Evolutionary conservation across 345 rosid genomes (phyloP), one percentile per base, ranked within the genome.

Genomic region (Gossypium arboreum): DNA sequence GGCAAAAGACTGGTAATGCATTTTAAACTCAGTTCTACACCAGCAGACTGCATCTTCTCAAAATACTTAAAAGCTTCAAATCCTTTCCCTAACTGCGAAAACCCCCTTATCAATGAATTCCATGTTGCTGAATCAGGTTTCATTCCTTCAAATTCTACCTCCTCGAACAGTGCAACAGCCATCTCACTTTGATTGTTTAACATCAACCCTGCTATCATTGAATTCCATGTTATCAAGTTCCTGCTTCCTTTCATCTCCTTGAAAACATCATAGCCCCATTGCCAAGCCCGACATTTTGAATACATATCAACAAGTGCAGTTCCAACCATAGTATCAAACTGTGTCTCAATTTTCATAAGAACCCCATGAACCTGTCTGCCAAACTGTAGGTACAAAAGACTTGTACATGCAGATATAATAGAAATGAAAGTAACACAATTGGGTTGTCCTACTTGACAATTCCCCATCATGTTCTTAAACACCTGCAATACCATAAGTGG

Each of bases 51-150:
- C 94, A 88, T 90, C 72, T 80, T 88, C 83, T 79, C 76, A 73
- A 88, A 90, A 77, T 67, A 84, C 50, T 84, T 77, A 76, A 88
- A 81, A 68, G 89, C 87, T 73, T 88, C 84, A 13, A 68, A 7
- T 62, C 86, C 87, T 69, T 73, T 85, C 27, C 88, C 89, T 59
- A 79, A 48, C 16, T 86, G 89, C 69, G 88, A 75, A 80, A 90
- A 86, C 39, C 94, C 94, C 72, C 86, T 84, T 39, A 88, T 85
- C 79, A 88, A 79, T 7, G 92, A 90, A 77, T 90, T 90, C 90
- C 92, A 90, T 13, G 90, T 88, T 12, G 89, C 88, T 44, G 89
- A 82, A 84, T 90, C 91, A 25, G 91, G 88, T 62, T 85, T 79
- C 71, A 83, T 24, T 65, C 86, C 85, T 81, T 88, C 87, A 7